Base-by-base conservation (phyloP, 768 basidiomycete species). In the Punctularia strigosozonata region DNA sequence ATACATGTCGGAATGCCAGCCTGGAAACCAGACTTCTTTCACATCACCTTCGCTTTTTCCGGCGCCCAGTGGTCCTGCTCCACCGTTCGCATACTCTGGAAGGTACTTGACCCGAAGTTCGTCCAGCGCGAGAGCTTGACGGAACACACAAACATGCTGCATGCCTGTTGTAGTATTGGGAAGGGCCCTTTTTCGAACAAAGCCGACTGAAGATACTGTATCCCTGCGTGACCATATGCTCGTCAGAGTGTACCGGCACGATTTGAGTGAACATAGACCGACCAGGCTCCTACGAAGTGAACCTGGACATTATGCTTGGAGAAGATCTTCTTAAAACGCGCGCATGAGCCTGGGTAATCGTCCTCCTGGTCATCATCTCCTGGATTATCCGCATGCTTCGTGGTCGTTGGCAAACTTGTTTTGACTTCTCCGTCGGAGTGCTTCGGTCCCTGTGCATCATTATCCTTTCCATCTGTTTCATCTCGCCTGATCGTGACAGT, bases 261-360 rank as follows among this genome's bases (percentile, higher is more conserved):
- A 12, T 37, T 17, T 10, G 18, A 31, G 22, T 22, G 23, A 13
- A 31, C 22, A 31, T 20, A 36, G 14, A 37, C 25, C 23, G 35
- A 62, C 60, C 61, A 63, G 14, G 48, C 58, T 1, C 60, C 60
- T 1, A 61, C 31, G 23, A 61, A 63, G 40, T 62, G 61, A 0
- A 61, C 41, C 15, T 44, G 37, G 15, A 57, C 53, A 19, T 42
- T 31, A 3, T n/a, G 2, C 23, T 50, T 24, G 20, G 50, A 58
- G 30, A 56, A 61, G 0, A 41, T 46, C 13, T 37, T 37, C 39
- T 60, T 61, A 52, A 61, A 61, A 6, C 24, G 26, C 2, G 10
- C 26, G 8, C 8, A 8, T 28, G 26, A 28, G 8, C n/a, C n/a
- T n/a, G n/a, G n/a, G n/a, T n/a, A n/a, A n/a, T 31, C 22, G 7